Evolutionary conservation across 2,329 filamentous ascomycete species (phyloP).

Genomic region (Coniochaeta sp.): DNA sequence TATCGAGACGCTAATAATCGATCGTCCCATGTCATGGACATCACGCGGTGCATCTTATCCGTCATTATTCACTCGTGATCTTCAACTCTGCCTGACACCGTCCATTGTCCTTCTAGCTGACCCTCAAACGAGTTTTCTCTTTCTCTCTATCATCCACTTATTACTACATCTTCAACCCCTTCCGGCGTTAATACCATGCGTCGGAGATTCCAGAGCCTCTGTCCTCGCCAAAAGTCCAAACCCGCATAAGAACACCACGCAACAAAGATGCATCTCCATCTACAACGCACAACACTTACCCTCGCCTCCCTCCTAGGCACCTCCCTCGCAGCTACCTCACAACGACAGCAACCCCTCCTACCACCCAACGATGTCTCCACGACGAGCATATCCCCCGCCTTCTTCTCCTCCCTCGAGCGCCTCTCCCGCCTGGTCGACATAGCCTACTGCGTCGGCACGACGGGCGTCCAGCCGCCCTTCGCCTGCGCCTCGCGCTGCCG

Average conservation of each 20-base stretch:
- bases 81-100: not conserved
- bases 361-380: not conserved
- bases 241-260: not conserved
- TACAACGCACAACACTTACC: not conserved
- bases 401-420: conserved; percentile 81
- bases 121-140: too few relatives aligned
- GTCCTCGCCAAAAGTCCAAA: not conserved
- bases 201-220: not conserved
- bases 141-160: not conserved
- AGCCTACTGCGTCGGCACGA: conserved; percentile 82
- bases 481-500: conserved; percentile 75
- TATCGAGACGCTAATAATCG: too few relatives aligned
- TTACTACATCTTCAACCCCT: not conserved
- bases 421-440: conserved; percentile 90
- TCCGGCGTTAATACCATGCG: not conserved
- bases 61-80: not conserved
- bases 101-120: not conserved
- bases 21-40: not conserved
- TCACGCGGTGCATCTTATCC: not conserved
- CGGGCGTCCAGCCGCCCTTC: conserved; percentile 79
- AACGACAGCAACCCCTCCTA: not conserved
- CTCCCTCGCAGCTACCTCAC: not conserved
- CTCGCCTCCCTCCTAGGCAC: not conserved
- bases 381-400: conserved; percentile 41
- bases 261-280: not conserved